A percentile compares a stretch with the other conserved stretches of the same genome.
Evolutionary conservation across 345 rosid species (phyloP).

Genomic region (Salix dunnii): DNA sequence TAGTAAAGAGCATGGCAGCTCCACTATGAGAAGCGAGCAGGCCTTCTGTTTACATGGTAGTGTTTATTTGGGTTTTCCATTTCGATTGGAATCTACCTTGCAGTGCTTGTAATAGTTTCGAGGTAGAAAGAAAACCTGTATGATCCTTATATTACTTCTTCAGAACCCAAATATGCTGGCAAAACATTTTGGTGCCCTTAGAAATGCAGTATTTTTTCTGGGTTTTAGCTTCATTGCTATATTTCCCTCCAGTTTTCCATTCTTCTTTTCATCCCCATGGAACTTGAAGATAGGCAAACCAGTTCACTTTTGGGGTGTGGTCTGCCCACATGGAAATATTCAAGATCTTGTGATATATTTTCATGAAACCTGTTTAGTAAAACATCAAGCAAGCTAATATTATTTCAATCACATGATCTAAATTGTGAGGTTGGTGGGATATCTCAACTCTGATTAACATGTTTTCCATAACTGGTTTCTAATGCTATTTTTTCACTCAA

Average conservation of each 20-base stretch:
- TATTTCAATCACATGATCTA: no score
- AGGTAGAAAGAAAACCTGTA: not conserved
- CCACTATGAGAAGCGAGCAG: not conserved
- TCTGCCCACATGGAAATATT: no score
- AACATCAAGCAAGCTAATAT: no score
- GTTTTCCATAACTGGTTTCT: no score
- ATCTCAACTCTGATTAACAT: no score
- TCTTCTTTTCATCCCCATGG: not conserved
- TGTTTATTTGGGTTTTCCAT: not conserved
- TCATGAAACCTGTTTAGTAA: no score
- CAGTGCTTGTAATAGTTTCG: not conserved
- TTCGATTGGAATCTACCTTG: not conserved
- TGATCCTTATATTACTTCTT: not conserved
- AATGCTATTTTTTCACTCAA: no score
- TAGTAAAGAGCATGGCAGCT: constrained; percentile 9
- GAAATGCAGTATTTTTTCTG: not conserved
- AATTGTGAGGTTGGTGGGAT: no score
- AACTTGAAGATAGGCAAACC: no score
- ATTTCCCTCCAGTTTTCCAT: not conserved
- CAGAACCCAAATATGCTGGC: not conserved
- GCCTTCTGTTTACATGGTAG: not conserved
- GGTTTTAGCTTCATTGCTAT: not conserved
- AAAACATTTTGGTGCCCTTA: not conserved
- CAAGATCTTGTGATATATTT: no score
- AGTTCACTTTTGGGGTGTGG: no score